phyloP scores from a whole-genome alignment of 1,284 basidiomycete genomes.

The Pseudozyma pruni region DNA sequence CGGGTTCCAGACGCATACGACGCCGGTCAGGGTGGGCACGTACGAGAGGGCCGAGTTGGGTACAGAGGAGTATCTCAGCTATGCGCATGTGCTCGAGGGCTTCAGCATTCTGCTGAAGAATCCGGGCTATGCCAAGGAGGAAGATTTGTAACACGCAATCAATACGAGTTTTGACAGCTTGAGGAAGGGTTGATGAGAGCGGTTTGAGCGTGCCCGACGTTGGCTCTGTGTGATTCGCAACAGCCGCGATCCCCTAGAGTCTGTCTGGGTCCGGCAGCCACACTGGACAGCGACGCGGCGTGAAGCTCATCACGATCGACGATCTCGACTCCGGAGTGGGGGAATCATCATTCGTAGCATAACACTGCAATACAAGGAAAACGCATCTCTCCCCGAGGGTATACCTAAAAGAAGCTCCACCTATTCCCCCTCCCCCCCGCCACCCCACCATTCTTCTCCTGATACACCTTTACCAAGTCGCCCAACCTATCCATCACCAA shows the following conservation, averaged over 20 bases:
- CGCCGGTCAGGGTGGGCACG: constrained; percentile 92
- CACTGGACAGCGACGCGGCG: too few species aligned
- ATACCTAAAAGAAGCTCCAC: constrained; percentile 59
- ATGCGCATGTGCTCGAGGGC: constrained; percentile 72
- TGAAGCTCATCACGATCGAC: too few species aligned
- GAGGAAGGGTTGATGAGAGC: too few species aligned
- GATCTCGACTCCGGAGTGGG: too few species aligned
- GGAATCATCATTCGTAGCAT: too few species aligned
- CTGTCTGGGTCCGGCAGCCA: too few species aligned
- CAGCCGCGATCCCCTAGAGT: too few species aligned
- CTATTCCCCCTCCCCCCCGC: constrained; percentile 14
- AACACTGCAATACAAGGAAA: too few species aligned
- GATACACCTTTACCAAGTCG: constrained; percentile 67
- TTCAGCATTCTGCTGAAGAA: constrained; percentile 69
- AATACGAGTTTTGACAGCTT: too few species aligned
- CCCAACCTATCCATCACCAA: constrained; percentile 67
- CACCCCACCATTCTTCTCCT: constrained; percentile 55
- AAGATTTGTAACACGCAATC: constrained; percentile 26
- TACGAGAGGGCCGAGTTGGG: constrained; percentile 93
- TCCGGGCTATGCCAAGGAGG: constrained; percentile 68
- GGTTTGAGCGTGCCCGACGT: too few species aligned
- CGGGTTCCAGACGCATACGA: constrained; percentile 82
- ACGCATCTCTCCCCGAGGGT: neutral
- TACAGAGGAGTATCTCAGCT: constrained; percentile 95
- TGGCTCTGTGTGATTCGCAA: too few species aligned